Base-by-base conservation (phyloP, 225 moss, liverwort and hornwort genomes). In the Asterella californica region DNA sequence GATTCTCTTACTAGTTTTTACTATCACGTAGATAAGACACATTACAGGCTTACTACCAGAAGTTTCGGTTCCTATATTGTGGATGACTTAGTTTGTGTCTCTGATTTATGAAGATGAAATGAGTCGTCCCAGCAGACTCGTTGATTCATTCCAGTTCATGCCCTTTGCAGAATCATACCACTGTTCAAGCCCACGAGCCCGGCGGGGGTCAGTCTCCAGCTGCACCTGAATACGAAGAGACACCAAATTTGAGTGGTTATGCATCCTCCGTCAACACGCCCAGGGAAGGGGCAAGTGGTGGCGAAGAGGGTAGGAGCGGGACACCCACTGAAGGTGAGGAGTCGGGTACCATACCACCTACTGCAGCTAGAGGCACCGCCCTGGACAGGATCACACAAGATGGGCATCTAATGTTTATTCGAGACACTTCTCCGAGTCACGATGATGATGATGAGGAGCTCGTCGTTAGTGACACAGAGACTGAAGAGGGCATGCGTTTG, bases 401-500 rank as follows among this genome's bases (percentile, higher is more conserved):
- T 61, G 85, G 86, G 34, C 85, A 78, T 34, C 67, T 86, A 60
- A 30, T 85, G 77, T 80, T 86, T 67, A 79, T 86, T 42, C 82
- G 77, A 37, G 83, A 79, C 30, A 76, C 82, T 15, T 84, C 86
- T 80, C 85, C 84, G 9, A 77, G 84, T 36, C 80, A 84, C 21
- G 82, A 82, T 74, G 89, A 84, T 36, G 78, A 72, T 32, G 89
- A 86, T 33, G 89, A 84, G 32, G 89, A 84, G 4, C 76, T 80
- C n/a, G 82, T 64, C 18, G 76, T 84, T 15, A 89, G 86, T 55
- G 89, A 89, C 47, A 84, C 84, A 18, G 89, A 89, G 75, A 83
- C 80, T 33, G 89, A 89, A 62, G 89, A 89, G 76, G 89, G 84
- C 7, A 86, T 89, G 89, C 82, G 79, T 33, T 72, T 88, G 72